Percentiles rank a stretch among this genome's conserved stretches.
Evolutionary conservation across 805 yeast species (phyloP).

Genomic region (Candida gorgasii): DNA sequence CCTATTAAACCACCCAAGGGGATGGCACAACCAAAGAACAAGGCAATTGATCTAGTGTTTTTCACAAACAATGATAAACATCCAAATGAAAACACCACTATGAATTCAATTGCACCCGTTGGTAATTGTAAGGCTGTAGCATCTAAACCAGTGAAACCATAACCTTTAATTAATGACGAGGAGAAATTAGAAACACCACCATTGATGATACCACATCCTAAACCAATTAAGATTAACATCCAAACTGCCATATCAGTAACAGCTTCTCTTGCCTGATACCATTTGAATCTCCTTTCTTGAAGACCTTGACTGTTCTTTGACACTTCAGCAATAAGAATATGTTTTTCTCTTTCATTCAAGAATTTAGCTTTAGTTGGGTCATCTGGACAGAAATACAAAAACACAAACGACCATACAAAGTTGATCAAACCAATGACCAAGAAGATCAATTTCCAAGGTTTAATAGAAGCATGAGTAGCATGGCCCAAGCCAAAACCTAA

Average conservation of each 20-base stretch:
- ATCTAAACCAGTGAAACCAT: conserved; percentile 31
- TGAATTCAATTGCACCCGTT: conserved; percentile 27
- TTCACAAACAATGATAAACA: conserved; percentile 20
- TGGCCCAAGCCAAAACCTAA: conserved; percentile 33
- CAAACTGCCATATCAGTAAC: conserved; percentile 21
- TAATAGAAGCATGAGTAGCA: conserved; percentile 20
- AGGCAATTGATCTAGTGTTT: conserved; percentile 19
- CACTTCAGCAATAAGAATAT: conserved; percentile 20
- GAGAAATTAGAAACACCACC: conserved; percentile 28
- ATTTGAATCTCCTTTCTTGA: conserved; percentile 23
- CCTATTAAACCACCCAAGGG: conserved; percentile 29
- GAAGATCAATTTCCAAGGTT: conserved; percentile 28
- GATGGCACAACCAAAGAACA: conserved; percentile 20
- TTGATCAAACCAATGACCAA: conserved; percentile 22
- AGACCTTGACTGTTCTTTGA: conserved; percentile 27
- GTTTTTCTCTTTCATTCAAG: conserved; percentile 33
- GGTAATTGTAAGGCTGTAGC: conserved; percentile 30
- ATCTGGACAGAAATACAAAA: conserved; percentile 22
- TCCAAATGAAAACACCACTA: conserved; percentile 30
- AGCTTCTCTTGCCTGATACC: conserved; percentile 23
- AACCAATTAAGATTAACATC: conserved; percentile 22
- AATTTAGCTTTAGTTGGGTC: conserved; percentile 33
- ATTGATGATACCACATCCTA: conserved; percentile 32
- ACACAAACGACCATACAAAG: conserved; percentile 20
- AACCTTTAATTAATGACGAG: conserved; percentile 29